Base-by-base conservation (phyloP, 805 yeast genomes). In the Candida easanensis region DNA sequence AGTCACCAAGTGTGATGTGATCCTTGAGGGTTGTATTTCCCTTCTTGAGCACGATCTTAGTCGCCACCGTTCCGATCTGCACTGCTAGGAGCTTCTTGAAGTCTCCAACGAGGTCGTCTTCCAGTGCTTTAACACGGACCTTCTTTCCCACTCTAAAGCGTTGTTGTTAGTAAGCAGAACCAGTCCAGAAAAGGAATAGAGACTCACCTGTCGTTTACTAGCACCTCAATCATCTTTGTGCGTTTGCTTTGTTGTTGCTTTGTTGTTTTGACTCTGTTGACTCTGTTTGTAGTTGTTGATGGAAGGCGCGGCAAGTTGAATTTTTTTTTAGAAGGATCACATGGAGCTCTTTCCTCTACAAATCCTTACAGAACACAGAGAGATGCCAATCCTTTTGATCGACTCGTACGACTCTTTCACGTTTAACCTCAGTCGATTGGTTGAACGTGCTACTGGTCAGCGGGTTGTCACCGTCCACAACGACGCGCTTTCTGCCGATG, bases 401-500 rank as follows among this genome's bases (percentile, higher is more conserved):
- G 99, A 93, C 63, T 90, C 97, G 2, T 90, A 93, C 61, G 99
- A 93, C 63, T 91, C 98, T 3, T 93, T 91, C 71, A 85, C 97
- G 4, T 86, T 77, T 65, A 93, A 93, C 60, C 73, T 93, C 38
- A 76, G 77, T 30, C 71, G 75, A 38, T 73, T 91, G 17, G 63
- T 90, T 19, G 76, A 74, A 48, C 61, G 63, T 15, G 73, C 83
- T 13, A 72, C 84, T 0, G 67, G 52, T 1, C 51, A 60, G 15
- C 57, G 53, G 18, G 73, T 69, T 11, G 53, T 65, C 8, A 63
- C 65, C 4, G 58, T 68, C 21, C 71, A 63, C 42, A 67, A 65
- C 35, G 70, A 66, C 46, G 50, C 67, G 1, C 54, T 64, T 19
- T 31, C 68, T 61, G 57, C 61, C 4, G 38, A 50, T 1, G 70